A percentile compares a stretch with the other conserved stretches of the same genome.
These are phyloP conservation scores for Trametopsis cervina DNA, from an alignment of 768 basidiomycete species.

Conservation along the genomic window DNA sequence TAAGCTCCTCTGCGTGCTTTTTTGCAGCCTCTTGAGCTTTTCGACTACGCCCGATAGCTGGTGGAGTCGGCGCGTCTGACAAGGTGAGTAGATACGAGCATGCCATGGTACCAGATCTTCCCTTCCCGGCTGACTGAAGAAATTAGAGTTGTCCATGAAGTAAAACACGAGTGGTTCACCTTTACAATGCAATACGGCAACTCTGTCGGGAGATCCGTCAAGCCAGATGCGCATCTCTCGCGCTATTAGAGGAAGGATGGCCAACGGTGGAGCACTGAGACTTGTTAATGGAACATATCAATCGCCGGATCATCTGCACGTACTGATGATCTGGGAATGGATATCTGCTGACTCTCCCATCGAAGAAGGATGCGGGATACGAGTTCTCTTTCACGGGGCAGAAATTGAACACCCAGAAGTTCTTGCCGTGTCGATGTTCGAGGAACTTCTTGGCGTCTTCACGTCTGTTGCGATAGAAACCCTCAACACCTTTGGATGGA, in stretches of 20 bases:
- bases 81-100: conserved; percentile 74
- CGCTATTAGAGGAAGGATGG: conserved; percentile 63
- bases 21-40: conserved; percentile 42
- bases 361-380: conserved; percentile 64
- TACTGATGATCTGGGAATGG: conserved; percentile 91
- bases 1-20: conserved; percentile 40
- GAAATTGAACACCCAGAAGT: conserved; percentile 88
- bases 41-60: conserved; percentile 40
- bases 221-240: conserved; percentile 75
- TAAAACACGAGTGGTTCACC: conserved; percentile 43
- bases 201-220: conserved; percentile 51
- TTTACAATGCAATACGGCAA: conserved; percentile 86
- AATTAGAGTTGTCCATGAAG: too few relatives aligned
- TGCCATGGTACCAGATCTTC: conserved; percentile 80
- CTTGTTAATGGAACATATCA: neutral
- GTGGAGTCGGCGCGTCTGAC: conserved; percentile 39
- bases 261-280: conserved; percentile 66
- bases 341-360: conserved; percentile 71
- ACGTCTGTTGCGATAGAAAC: conserved; percentile 72
- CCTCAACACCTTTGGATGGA: conserved; percentile 73
- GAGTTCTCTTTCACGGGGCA: conserved; percentile 78
- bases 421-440: conserved; percentile 61
- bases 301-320: conserved; percentile 24
- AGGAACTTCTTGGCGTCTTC: conserved; percentile 74
- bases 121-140: conserved; percentile 66